Evolutionary conservation across 306 rosid species (phyloP).

Genomic region (Acacia acuminata): DNA sequence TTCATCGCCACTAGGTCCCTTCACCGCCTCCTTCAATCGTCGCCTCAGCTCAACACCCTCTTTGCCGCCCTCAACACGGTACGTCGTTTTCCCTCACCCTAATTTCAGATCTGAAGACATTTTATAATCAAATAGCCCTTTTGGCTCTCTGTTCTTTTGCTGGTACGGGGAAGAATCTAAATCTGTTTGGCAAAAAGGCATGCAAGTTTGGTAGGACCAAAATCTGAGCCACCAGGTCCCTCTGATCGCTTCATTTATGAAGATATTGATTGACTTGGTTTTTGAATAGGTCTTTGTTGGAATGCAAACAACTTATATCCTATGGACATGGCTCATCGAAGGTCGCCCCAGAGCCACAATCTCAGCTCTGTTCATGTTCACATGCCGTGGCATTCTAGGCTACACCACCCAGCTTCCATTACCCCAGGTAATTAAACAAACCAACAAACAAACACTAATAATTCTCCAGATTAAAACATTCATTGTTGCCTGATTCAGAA

Average conservation of each 20-base stretch:
- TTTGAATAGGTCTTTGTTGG: constrained; percentile 72
- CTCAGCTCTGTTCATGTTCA: constrained; percentile 85
- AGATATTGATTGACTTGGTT: background rate
- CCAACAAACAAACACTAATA: background rate
- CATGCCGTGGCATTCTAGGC: constrained; percentile 90
- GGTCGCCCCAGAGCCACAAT: constrained; percentile 90
- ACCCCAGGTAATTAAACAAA: constrained; percentile 66
- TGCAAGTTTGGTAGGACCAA: constrained; percentile 33
- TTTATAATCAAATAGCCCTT: background rate
- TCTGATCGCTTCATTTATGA: background rate
- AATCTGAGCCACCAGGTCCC: background rate
- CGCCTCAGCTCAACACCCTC: constrained; percentile 70
- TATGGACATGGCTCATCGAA: constrained; percentile 89
- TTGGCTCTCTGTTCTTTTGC: background rate
- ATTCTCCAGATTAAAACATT: background rate
- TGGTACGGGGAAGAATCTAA: background rate
- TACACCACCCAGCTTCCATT: constrained; percentile 91
- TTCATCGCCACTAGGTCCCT: constrained; percentile 68
- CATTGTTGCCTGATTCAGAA: background rate
- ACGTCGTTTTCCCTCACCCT: background rate
- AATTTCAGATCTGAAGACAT: constrained; percentile 32
- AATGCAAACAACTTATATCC: constrained; percentile 84
- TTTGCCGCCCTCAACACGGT: constrained; percentile 83
- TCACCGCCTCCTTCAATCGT: constrained; percentile 59
- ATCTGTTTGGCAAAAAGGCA: background rate